Conservation (phyloP, 805 yeast genomes). For the Naumovozyma castellii region DNA sequence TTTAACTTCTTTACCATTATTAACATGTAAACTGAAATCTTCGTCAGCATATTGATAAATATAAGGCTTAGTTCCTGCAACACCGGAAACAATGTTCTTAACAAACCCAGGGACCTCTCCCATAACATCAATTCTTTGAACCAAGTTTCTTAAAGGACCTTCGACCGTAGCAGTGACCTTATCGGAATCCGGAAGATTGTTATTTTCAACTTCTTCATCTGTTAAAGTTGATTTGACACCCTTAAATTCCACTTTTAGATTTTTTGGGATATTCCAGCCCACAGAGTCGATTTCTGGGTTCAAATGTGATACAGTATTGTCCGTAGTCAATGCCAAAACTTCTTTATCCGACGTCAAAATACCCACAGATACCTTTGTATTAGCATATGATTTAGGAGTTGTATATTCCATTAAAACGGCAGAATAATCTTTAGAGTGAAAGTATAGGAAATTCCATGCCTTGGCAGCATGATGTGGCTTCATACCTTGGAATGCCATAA, state of each 20-base stretch:
- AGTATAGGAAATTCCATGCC: slow-evolving; percentile 87
- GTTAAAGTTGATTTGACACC: slow-evolving; percentile 41
- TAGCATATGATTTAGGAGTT: slow-evolving; percentile 84
- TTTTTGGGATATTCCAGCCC: slow-evolving; percentile 84
- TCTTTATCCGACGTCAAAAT: slow-evolving; percentile 58
- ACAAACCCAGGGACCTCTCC: slow-evolving; percentile 92
- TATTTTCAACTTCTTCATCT: slow-evolving; percentile 34
- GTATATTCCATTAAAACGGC: slow-evolving; percentile 91
- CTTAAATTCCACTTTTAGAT: slow-evolving; percentile 48
- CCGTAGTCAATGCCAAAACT: slow-evolving; percentile 53
- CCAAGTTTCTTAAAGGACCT: slow-evolving; percentile 53
- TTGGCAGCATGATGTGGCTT: slow-evolving; percentile 99
- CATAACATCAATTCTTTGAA: slow-evolving; percentile 96
- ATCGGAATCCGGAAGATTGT: slow-evolving; percentile 19
- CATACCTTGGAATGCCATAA: slow-evolving; percentile 97
- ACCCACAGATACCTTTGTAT: slow-evolving; percentile 71
- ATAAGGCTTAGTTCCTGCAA: slow-evolving; percentile 93
- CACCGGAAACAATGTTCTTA: slow-evolving; percentile 85
- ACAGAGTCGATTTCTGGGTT: slow-evolving; percentile 56
- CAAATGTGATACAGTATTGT: slow-evolving; percentile 55
- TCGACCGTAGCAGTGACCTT: slow-evolving; percentile 39
- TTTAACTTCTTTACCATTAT: slow-evolving; percentile 12
- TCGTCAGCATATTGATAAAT: slow-evolving; percentile 83
- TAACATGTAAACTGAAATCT: slow-evolving; percentile 19
- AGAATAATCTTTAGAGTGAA: slow-evolving; percentile 64